A percentile compares a stretch with the other conserved stretches of the same genome.
These are phyloP conservation scores for Salinomyces thailandicus DNA, from an alignment of 2,329 filamentous ascomycete species.

Conservation along the genomic window DNA sequence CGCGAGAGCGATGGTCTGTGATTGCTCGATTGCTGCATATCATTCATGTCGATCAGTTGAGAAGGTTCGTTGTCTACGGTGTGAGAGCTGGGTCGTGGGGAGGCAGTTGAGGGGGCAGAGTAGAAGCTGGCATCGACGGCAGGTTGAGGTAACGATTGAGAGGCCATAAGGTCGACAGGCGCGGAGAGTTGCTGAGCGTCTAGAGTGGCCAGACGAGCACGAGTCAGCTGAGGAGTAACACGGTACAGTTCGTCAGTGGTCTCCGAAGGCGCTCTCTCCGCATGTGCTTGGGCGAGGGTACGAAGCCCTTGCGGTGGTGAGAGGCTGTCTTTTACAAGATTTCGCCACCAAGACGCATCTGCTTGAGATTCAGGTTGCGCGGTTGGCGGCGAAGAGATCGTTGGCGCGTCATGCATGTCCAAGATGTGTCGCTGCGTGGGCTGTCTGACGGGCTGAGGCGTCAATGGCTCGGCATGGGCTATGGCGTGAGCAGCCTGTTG, in stretches of 20 bases:
- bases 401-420: not conserved
- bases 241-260: conserved; percentile 23
- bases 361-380: conserved; percentile 7
- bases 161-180: not conserved
- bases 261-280: conserved; percentile 8
- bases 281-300: not conserved
- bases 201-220: conserved; percentile 20
- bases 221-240: conserved; percentile 24
- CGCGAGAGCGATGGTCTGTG: not conserved
- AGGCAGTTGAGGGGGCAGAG: conserved; percentile 18
- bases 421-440: not conserved
- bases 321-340: too few relatives aligned
- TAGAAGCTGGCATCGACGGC: conserved; percentile 21
- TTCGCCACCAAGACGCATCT: too few relatives aligned
- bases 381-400: conserved; percentile 11
- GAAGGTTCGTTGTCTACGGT: conserved; percentile 6
- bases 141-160: conserved; percentile 5
- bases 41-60: conserved; percentile 13
- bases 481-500: conserved; percentile 17
- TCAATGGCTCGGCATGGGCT: conserved; percentile 10
- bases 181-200: conserved; percentile 11
- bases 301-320: too few relatives aligned
- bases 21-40: not conserved
- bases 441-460: conserved; percentile 6
- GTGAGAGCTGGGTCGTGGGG: conserved; percentile 11